Conservation (phyloP, 164 flowering plant genomes). For the Nymphaea thermarum region DNA sequence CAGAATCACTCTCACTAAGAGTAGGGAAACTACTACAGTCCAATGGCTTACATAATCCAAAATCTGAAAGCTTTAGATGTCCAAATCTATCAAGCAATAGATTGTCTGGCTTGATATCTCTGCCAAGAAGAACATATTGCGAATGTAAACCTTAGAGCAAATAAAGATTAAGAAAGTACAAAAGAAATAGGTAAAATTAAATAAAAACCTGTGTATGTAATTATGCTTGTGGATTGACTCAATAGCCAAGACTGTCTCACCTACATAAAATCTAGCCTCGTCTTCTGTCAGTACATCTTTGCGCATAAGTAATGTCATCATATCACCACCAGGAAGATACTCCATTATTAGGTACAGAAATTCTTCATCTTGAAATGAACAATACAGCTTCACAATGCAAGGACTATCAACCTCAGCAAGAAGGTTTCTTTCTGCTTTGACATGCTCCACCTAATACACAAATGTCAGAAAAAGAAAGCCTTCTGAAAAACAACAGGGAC, state of each 20-base stretch:
- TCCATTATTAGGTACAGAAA: conserved; percentile 41
- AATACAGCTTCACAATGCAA: conserved; percentile 40
- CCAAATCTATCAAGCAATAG: conserved; percentile 32
- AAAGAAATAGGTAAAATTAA: too few relatives aligned
- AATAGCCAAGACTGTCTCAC: conserved; percentile 35
- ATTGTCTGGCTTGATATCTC: conserved; percentile 44
- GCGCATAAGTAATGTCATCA: conserved; percentile 49
- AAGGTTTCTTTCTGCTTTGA: conserved; percentile 41
- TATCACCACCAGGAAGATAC: conserved; percentile 49
- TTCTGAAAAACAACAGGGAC: background rate
- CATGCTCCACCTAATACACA: conserved; percentile 37
- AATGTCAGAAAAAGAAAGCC: background rate
- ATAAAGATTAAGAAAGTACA: too few relatives aligned
- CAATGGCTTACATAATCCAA: conserved; percentile 37
- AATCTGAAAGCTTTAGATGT: conserved; percentile 37
- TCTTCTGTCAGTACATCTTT: conserved; percentile 40
- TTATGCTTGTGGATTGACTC: conserved; percentile 47
- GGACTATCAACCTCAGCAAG: conserved; percentile 45
- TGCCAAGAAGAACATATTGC: background rate
- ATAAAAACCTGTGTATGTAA: conserved; percentile 35
- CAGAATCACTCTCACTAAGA: conserved; percentile 23
- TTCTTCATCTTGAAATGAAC: conserved; percentile 46
- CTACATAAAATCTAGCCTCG: conserved; percentile 41
- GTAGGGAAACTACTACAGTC: conserved; percentile 28
- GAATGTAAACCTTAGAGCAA: too few relatives aligned